Base-by-base conservation (phyloP, 2,329 filamentous ascomycete genomes). In the Neonectria sp. region DNA sequence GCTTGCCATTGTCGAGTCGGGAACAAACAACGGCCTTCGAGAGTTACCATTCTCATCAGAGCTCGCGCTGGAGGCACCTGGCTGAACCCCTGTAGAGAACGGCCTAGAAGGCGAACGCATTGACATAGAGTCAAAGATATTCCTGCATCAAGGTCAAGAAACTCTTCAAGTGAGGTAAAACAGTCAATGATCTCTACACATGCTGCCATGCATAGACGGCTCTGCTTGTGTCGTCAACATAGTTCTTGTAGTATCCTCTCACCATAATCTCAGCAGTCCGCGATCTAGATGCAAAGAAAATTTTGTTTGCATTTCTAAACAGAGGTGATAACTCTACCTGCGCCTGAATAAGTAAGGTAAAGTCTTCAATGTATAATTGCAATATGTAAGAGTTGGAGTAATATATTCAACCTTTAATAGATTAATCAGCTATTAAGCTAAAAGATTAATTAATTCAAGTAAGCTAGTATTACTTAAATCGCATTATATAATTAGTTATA, bases 191-290 rank as follows among this genome's bases (percentile, higher is more conserved):
- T 9, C 21, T 58, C 60, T 60, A 69, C 11, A 58, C 63, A 35
- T 60, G 60, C n/a, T 67, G 55, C 64, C 63, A 67, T 6, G 59
- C 63, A 6, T 58, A 56, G 56, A 69, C 57, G 3, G 64, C 67
- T 3, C 53, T 49, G 31, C 51, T 63, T n/a, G 63, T 60, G 48
- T 69, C 63, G 21, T 69, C 67, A 15, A 67, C 63, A 6, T 69
- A 69, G 49, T 69, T 67, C 24, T 51, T 67, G 55, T 69, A 69
- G n/a, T 69, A 63, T 17, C 64, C 67, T 29, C 63, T 60, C 21
- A 52, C 60, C 67, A 69, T 69, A 6, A 67, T 60, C 37, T 68
- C 66, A 8, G 63, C 66, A 5, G 63, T 68, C 15, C 66, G 63
- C 4, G 63, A 63, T 51, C 56, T 49, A 6, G 55, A 68, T 1